phyloP scores from a whole-genome alignment of 257 asterid species.

The Anisodus tanguticus region DNA sequence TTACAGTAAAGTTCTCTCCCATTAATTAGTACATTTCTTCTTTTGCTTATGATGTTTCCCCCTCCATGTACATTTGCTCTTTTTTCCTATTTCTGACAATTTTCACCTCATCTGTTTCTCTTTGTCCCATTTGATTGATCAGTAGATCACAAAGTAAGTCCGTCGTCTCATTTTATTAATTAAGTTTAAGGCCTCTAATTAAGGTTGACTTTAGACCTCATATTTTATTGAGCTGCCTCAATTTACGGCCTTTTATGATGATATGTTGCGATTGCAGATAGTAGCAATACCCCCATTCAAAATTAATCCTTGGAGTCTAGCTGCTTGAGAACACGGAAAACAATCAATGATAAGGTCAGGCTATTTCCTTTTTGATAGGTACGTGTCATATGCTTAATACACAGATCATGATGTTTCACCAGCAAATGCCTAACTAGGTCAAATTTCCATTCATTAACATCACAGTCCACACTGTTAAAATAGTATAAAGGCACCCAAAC shows the following conservation, averaged over 20 bases:
- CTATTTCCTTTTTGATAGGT: neutral
- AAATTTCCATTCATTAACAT: neutral
- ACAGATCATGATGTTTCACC: neutral
- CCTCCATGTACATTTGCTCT: neutral
- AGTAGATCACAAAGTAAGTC: neutral
- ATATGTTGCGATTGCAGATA: neutral
- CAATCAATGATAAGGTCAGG: neutral
- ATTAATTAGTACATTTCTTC: neutral
- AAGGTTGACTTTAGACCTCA: slow-evolving; percentile 3
- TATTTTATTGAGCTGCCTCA: neutral
- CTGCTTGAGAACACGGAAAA: neutral
- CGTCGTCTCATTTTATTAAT: neutral
- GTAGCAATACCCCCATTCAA: neutral
- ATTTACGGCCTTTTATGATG: neutral
- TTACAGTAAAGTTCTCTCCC: neutral
- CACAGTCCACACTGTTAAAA: neutral
- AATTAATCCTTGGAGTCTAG: slow-evolving; percentile 14
- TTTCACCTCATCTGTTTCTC: neutral
- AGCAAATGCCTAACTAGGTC: neutral
- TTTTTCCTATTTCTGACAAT: neutral
- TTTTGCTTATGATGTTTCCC: neutral
- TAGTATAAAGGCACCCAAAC: neutral
- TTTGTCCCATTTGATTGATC: neutral
- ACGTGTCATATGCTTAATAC: neutral
- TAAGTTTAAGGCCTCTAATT: neutral